A percentile compares a stretch with the other conserved stretches of the same genome.
These are phyloP conservation scores for Pseudonectria foliicola DNA, from an alignment of 2,329 filamentous ascomycete species.

Conservation along the genomic window DNA sequence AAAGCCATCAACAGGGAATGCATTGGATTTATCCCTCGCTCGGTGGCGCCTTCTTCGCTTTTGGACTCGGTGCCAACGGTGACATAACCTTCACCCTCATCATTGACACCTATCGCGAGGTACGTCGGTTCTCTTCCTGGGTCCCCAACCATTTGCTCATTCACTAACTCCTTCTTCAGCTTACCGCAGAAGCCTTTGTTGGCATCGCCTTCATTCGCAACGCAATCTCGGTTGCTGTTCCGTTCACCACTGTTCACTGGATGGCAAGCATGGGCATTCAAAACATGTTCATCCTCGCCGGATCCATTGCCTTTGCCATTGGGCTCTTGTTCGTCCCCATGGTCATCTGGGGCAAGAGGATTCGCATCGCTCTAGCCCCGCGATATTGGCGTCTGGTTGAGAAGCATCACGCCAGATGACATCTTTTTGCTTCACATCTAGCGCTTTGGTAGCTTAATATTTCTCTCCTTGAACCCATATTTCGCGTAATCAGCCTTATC, in stretches of 20 bases:
- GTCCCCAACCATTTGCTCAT: not conserved
- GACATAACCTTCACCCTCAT: slow-evolving; percentile 30
- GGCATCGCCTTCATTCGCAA: slow-evolving; percentile 27
- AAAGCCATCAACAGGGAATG: slow-evolving; percentile 26
- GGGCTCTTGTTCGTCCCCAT: slow-evolving; percentile 21
- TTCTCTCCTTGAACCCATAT: no score
- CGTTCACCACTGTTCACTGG: slow-evolving; percentile 25
- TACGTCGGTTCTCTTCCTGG: not conserved
- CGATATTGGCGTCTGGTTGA: slow-evolving; percentile 20
- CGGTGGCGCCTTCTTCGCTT: slow-evolving; percentile 29
- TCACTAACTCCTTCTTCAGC: not conserved
- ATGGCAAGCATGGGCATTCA: slow-evolving; percentile 23
- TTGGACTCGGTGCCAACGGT: slow-evolving; percentile 31
- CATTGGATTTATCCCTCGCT: slow-evolving; percentile 35
- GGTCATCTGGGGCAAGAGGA: slow-evolving; percentile 26
- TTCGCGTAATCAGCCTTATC: no score
- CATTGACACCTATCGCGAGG: slow-evolving; percentile 28
- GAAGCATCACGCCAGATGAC: slow-evolving; percentile 9
- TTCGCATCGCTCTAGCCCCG: slow-evolving; percentile 12
- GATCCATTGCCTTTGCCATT: slow-evolving; percentile 16
- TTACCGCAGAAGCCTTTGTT: slow-evolving; percentile 24
- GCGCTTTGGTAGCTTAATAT: no score
- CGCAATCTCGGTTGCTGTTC: slow-evolving; percentile 20
- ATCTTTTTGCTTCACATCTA: no score
- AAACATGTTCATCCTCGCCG: slow-evolving; percentile 23